These are phyloP conservation scores for Gynandropsis gynandra DNA, from an alignment of 345 rosid genomes.

Conservation along the genomic window DNA sequence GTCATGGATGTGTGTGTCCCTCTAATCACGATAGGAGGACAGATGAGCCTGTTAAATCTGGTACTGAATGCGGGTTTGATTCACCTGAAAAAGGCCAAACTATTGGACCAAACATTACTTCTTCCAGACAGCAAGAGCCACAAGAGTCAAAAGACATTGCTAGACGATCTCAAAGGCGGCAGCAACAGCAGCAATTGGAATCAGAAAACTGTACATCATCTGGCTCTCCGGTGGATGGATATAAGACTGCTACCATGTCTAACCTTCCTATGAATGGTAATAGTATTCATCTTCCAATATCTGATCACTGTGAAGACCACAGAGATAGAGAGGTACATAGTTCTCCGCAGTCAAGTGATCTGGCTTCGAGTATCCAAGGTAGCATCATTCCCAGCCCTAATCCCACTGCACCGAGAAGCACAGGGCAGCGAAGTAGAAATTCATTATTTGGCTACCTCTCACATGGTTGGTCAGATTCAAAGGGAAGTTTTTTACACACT, in stretches of 20 bases:
- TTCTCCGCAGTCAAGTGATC: constrained; percentile 39
- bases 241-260: constrained; percentile 31
- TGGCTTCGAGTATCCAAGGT: constrained; percentile 53
- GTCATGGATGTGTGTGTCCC: too few relatives aligned
- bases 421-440: constrained; percentile 65
- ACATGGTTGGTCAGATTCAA: constrained; percentile 73
- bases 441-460: constrained; percentile 41
- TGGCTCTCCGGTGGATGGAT: constrained; percentile 27
- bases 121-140: constrained; percentile 25
- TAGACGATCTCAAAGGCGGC: constrained; percentile 29
- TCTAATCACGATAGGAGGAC: constrained; percentile 16
- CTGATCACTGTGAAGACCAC: constrained; percentile 33
- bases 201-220: constrained; percentile 22
- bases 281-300: constrained; percentile 52
- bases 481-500: constrained; percentile 41
- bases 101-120: constrained; percentile 22
- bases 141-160: constrained; percentile 27
- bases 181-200: constrained; percentile 28
- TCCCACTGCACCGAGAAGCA: constrained; percentile 83
- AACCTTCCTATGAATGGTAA: constrained; percentile 32
- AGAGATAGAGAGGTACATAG: constrained; percentile 25
- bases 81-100: constrained; percentile 16
- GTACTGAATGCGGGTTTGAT: constrained; percentile 14
- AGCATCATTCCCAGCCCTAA: constrained; percentile 58
- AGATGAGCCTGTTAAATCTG: constrained; percentile 13